Base-by-base conservation (phyloP, 2,329 filamentous ascomycete genomes). In the Exophiala xenobiotica region DNA sequence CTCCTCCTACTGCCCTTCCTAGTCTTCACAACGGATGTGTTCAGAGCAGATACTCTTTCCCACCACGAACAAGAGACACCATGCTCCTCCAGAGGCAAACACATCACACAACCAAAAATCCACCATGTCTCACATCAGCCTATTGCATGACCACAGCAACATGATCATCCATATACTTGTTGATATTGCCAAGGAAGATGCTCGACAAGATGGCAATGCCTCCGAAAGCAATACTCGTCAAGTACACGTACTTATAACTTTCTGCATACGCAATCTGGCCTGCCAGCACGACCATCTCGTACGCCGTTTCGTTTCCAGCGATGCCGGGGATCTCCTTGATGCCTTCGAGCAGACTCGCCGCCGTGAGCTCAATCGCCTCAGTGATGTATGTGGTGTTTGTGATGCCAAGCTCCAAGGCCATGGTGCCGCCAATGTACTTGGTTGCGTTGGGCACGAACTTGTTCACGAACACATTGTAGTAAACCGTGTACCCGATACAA, bases 191-290 rank as follows among this genome's bases (percentile, higher is more conserved):
- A 63, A 86, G 65, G 56, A 84, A 81, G 49, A 77, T 71, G 48
- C 78, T 76, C 0, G 81, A 74, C n/a, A 83, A 44, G 41, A 85
- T 79, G 4, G 77, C 75, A 0, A 82, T 63, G 0, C 56, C 71
- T 0, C 83, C 83, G 64, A 85, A 86, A 0, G 76, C 81, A 63
- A 86, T 82, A 63, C 79, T 83, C 20, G 74, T 73, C 64, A 80
- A 80, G 62, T 84, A 86, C 3, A 83, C 80, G 61, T 74, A 83
- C 40, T 77, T 76, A 57, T 85, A 86, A 7, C 76, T 77, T 42
- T 78, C 70, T 0, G 81, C 74, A 64, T 76, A 86, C 0, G 81
- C 79, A 45, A 78, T 62, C 58, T 80, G 77, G 0, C 81, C 79
- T 1, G 79, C 79, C 2, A 62, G 59, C 1, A 86, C 73, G n/a